A percentile compares a stretch with the other conserved stretches of the same genome.
Conservation (phyloP, 768 basidiomycete genomes). For the Glaciozyma antarctica region DNA sequence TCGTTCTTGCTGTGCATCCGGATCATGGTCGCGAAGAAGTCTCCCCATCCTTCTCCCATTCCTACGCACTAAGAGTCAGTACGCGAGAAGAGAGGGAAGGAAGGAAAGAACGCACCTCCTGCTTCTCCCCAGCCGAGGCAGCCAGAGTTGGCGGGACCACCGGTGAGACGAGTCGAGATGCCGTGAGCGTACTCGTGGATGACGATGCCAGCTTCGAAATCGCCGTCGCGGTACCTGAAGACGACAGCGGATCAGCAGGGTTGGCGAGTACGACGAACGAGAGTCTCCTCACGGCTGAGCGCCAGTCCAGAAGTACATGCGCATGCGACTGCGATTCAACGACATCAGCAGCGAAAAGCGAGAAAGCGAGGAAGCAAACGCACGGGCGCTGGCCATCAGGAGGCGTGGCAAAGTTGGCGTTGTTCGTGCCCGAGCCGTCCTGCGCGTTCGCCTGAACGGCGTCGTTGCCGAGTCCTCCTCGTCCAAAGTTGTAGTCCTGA, state of each 20-base stretch:
- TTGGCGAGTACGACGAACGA: too few species aligned
- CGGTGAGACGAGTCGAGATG: constrained; percentile 84
- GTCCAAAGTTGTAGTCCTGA: constrained; percentile 93
- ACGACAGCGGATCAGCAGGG: too few species aligned
- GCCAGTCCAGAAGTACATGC: constrained; percentile 68
- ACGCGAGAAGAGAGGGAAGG: too few species aligned
- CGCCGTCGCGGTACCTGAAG: too few species aligned
- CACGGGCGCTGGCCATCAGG: constrained; percentile 38
- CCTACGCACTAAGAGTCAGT: constrained; percentile 41
- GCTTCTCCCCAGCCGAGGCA: constrained; percentile 83
- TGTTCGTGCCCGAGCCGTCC: constrained; percentile 63
- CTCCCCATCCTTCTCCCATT: constrained; percentile 58
- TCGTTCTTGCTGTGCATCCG: constrained; percentile 40
- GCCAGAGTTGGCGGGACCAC: constrained; percentile 47
- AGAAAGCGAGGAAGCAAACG: not conserved
- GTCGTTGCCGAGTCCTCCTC: constrained; percentile 76
- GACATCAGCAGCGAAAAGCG: too few species aligned
- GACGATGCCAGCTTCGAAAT: not conserved
- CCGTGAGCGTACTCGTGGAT: constrained; percentile 75
- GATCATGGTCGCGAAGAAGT: constrained; percentile 68
- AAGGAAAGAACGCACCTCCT: constrained; percentile 41
- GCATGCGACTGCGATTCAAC: constrained; percentile 33
- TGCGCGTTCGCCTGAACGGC: constrained; percentile 91
- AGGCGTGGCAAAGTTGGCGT: constrained; percentile 59
- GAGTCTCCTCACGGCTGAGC: constrained; percentile 48